phyloP scores from a whole-genome alignment of 768 basidiomycete genomes.

The Lentinula sp. region DNA sequence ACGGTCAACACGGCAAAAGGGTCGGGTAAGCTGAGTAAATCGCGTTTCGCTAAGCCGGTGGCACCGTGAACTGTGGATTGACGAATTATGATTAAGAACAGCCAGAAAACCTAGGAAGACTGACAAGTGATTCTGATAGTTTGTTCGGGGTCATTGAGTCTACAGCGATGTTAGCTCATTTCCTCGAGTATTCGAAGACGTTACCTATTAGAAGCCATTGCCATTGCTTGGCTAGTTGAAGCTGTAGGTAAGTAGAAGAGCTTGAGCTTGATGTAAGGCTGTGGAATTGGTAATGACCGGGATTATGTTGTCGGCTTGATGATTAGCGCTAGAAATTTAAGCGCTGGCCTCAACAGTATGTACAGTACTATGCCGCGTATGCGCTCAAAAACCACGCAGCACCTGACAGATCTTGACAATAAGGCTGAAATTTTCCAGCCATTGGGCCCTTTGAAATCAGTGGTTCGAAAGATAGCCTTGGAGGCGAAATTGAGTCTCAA shows the following conservation, averaged over 20 bases:
- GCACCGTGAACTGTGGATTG: conserved; percentile 62
- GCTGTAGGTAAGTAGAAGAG: background rate
- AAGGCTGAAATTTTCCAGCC: no score
- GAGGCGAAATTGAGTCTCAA: no score
- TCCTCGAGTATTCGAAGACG: background rate
- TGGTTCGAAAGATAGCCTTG: no score
- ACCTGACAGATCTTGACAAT: no score
- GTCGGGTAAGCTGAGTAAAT: conserved; percentile 77
- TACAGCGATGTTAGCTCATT: conserved; percentile 9
- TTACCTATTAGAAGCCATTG: conserved; percentile 5
- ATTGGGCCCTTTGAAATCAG: no score
- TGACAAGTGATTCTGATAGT: conserved; percentile 45
- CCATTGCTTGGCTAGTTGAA: background rate
- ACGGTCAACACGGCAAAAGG: conserved; percentile 87
- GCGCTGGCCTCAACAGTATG: background rate
- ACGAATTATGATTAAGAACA: background rate
- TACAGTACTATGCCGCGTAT: no score
- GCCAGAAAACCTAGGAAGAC: conserved; percentile 12
- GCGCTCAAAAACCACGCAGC: no score
- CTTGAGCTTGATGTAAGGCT: background rate
- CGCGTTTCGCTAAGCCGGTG: conserved; percentile 66
- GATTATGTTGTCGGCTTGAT: background rate
- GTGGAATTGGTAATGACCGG: background rate
- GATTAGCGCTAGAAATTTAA: background rate
- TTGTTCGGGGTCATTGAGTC: conserved; percentile 42